Conservation (phyloP, 345 rosid species). For the Eutrema heterophyllum region DNA sequence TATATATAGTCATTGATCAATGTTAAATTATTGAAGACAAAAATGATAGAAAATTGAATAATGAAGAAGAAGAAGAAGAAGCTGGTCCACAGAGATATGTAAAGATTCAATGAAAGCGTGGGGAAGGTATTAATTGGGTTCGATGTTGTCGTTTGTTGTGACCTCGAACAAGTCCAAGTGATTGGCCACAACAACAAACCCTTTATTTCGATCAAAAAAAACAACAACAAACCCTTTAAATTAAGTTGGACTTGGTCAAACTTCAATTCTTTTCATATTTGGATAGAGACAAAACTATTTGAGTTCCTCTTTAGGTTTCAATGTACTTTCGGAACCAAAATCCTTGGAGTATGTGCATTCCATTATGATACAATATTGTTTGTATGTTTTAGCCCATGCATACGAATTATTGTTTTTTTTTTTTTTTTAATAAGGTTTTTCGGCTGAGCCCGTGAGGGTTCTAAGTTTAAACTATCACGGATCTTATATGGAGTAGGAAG, state of each 20-base stretch:
- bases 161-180: constrained; percentile 19
- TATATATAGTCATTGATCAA: not conserved
- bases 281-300: constrained; percentile 2
- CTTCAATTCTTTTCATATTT: not conserved
- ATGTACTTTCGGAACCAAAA: not conserved
- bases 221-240: constrained; percentile 1
- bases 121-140: constrained; percentile 17
- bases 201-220: not conserved
- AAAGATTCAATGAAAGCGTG: constrained; percentile 8
- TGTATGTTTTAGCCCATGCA: constrained; percentile 14
- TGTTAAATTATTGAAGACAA: not conserved
- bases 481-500: not conserved
- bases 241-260: constrained; percentile 22
- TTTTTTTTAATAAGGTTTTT: not conserved
- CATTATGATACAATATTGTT: not conserved
- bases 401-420: not conserved
- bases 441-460: not conserved
- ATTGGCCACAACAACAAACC: constrained; percentile 4
- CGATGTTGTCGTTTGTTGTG: constrained; percentile 26
- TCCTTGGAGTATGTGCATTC: not conserved
- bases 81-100: not conserved
- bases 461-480: not conserved
- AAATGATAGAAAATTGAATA: not conserved
- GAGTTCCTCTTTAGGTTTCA: not conserved
- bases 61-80: not conserved